Evolutionary conservation across 2,329 filamentous ascomycete species (phyloP), one percentile per base, ranked within the genome.

Genomic region (Thielaviopsis euricoi): DNA sequence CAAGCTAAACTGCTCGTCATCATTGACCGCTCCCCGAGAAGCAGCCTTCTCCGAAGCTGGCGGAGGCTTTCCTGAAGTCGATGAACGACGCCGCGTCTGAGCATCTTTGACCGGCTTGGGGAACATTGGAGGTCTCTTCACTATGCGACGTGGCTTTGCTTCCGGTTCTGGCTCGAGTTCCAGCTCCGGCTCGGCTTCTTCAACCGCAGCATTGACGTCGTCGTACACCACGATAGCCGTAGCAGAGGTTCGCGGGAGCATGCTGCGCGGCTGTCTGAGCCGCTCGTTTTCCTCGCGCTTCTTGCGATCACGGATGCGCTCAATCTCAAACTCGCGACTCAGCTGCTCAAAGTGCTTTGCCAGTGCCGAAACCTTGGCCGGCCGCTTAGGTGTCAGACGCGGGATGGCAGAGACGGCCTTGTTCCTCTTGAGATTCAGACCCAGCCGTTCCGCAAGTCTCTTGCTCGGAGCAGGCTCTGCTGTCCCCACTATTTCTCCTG

Each of bases 271-370:
- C 67, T 80, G 76, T 50, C 77, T 74, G 22, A 81, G 78, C 10
- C 53, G 50, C 66, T 86, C 83, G 66, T 84, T 89, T 52, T 87
- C 86, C 25, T 88, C 87, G 60, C 88, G 77, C 67, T 89, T 86
- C 65, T 85, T 85, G 63, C 87, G 82, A 68, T 97, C 91, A 53
- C 87, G 85, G 63, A 94, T 80, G 51, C 93, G 81, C 70, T 98
- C 91, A 65, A 91, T 95, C 67, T 96, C 89, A 64, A 98, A 98
- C 66, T 98, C 94, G 23, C 90, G 85, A 64, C 89, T 96, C 58
- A 98, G 76, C 68, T 97, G 90, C 69, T 98, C 94, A 67, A 98
- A 97, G 68, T 97, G 93, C 64, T 88, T 88, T 19, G 93, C 89
- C 54, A 98, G 76, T n/a, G 85, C 89, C 9, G 89, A 94, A 2